These are phyloP conservation scores for Stephanocyclus meneghinianus DNA, from an alignment of 352 stramenopile species.

Conservation along the genomic window DNA sequence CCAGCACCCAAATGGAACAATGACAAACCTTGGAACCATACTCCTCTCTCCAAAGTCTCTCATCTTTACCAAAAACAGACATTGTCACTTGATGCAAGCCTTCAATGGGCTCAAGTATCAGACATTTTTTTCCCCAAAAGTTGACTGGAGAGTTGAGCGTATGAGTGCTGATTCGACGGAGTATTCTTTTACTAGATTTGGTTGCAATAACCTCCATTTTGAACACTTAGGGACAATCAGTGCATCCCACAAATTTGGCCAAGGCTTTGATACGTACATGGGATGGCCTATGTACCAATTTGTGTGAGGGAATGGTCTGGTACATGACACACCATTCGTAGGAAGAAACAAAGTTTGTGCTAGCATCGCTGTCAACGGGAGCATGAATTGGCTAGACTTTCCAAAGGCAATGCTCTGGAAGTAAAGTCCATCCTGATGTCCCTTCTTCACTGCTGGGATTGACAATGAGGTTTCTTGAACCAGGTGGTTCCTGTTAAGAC, in stretches of 20 bases:
- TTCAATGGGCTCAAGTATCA: constrained; percentile 38
- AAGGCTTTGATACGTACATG: constrained; percentile 47
- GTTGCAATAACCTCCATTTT: constrained; percentile 41
- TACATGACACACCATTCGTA: constrained; percentile 58
- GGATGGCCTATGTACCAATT: constrained; percentile 21
- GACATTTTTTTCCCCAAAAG: constrained; percentile 53
- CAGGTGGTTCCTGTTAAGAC: constrained; percentile 19
- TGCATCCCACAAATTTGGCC: constrained; percentile 60
- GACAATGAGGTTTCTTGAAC: constrained; percentile 62
- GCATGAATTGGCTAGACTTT: constrained; percentile 50
- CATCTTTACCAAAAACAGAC: constrained; percentile 57
- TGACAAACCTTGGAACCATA: constrained; percentile 66
- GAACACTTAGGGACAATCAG: constrained; percentile 70
- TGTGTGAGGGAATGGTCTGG: constrained; percentile 51
- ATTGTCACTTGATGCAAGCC: constrained; percentile 44
- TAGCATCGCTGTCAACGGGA: constrained; percentile 31
- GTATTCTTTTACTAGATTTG: constrained; percentile 9
- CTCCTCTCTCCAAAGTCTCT: constrained; percentile 55
- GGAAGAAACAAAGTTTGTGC: constrained; percentile 64
- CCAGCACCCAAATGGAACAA: constrained; percentile 57
- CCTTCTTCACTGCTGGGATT: constrained; percentile 56
- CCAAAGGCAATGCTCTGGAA: constrained; percentile 27
- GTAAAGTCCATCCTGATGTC: constrained; percentile 37
- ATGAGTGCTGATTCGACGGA: constrained; percentile 21
- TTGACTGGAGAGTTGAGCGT: constrained; percentile 47